Evolutionary conservation across 2,329 filamentous ascomycete species (phyloP).

Genomic region (Claviceps paspali): DNA sequence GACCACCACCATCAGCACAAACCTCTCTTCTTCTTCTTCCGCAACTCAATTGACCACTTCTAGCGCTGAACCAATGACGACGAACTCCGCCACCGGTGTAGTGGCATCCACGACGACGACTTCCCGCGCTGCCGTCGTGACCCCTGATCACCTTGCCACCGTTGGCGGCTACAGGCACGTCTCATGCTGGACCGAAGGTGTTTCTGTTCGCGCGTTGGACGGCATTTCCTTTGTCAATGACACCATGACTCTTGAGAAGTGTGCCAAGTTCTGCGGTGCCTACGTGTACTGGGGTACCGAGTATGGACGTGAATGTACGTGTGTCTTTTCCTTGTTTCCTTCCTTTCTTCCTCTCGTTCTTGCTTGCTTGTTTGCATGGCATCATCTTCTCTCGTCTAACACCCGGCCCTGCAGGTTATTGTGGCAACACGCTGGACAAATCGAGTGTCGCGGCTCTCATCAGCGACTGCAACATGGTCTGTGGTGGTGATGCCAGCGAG

Average conservation of each 20-base stretch:
- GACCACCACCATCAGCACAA: constrained; percentile 6
- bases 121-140: constrained; percentile 12
- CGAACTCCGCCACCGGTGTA: too few species aligned
- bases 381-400: neutral
- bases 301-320: constrained; percentile 34
- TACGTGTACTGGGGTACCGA: constrained; percentile 36
- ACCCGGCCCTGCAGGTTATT: constrained; percentile 23
- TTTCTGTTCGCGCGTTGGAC: constrained; percentile 26
- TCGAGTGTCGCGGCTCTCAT: constrained; percentile 15
- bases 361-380: neutral
- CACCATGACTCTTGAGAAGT: constrained; percentile 33
- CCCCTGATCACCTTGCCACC: constrained; percentile 19
- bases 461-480: constrained; percentile 22
- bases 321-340: neutral
- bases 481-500: constrained; percentile 24
- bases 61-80: neutral
- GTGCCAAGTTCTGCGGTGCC: constrained; percentile 28
- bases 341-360: neutral
- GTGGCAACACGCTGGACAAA: constrained; percentile 25
- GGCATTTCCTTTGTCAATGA: constrained; percentile 27
- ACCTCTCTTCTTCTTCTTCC: constrained; percentile 6
- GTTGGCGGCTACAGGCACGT: constrained; percentile 29
- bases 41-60: neutral
- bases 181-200: constrained; percentile 34
- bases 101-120: constrained; percentile 13